Percentiles rank a stretch among this genome's conserved stretches.
Conservation (phyloP, 305 asterid genomes). For the Lippia alba region DNA sequence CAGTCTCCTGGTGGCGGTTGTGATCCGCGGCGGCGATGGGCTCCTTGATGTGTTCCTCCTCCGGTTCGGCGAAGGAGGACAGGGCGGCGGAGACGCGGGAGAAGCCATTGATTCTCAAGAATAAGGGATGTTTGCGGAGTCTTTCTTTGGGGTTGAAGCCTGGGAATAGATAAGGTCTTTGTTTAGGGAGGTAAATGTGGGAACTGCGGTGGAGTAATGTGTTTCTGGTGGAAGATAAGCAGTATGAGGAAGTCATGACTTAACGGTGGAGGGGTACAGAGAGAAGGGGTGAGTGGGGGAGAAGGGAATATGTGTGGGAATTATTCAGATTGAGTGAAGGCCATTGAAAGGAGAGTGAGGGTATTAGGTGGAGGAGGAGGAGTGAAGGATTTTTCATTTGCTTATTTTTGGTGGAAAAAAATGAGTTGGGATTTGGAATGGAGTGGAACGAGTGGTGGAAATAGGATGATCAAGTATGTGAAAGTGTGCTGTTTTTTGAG, state of each 20-base stretch:
- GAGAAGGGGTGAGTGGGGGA: constrained; percentile 32
- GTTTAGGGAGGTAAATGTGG: constrained; percentile 42
- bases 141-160: constrained; percentile 47
- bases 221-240: constrained; percentile 49
- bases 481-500: constrained; percentile 9
- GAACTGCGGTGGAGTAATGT: constrained; percentile 35
- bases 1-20: constrained; percentile 24
- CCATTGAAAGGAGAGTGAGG: constrained; percentile 42
- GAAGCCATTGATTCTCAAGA: constrained; percentile 35
- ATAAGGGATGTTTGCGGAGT: constrained; percentile 23
- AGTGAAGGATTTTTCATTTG: constrained; percentile 34
- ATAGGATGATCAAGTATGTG: constrained; percentile 31
- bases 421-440: constrained; percentile 45
- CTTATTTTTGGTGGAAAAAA: constrained; percentile 27
- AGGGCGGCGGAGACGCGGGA: constrained; percentile 59
- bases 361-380: constrained; percentile 33
- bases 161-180: constrained; percentile 30
- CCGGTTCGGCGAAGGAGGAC: constrained; percentile 73
- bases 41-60: constrained; percentile 40
- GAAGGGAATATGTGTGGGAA: constrained; percentile 39
- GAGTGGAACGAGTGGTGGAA: constrained; percentile 61
- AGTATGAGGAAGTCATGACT: constrained; percentile 59
- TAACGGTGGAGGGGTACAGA: constrained; percentile 23
- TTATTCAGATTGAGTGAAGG: constrained; percentile 49
- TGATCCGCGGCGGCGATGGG: constrained; percentile 25